These are phyloP conservation scores for Mucor sp. DNA, from an alignment of 371 early-diverging fungal genomes.

Conservation along the genomic window DNA sequence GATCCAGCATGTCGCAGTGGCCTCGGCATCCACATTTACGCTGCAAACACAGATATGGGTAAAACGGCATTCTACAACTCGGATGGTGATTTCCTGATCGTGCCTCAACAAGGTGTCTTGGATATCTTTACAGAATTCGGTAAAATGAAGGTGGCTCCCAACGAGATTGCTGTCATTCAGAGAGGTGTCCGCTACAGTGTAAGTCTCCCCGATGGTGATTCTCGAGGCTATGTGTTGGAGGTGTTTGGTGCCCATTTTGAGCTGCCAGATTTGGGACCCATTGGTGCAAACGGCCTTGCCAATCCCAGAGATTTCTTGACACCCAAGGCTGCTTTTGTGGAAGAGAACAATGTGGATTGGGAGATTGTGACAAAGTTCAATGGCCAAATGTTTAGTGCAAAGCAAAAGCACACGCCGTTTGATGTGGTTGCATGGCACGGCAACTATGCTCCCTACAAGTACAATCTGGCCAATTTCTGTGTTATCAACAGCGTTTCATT, in stretches of 20 bases:
- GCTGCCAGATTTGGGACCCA: slow-evolving; percentile 95
- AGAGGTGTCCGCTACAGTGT: slow-evolving; percentile 90
- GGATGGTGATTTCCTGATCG: slow-evolving; percentile 94
- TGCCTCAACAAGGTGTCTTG: slow-evolving; percentile 92
- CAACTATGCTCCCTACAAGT: slow-evolving; percentile 96
- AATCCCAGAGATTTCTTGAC: slow-evolving; percentile 93
- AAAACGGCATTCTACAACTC: slow-evolving; percentile 82
- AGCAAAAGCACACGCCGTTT: slow-evolving; percentile 87
- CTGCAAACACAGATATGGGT: slow-evolving; percentile 78
- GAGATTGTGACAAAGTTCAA: slow-evolving; percentile 83
- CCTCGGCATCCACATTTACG: slow-evolving; percentile 85
- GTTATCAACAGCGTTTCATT: slow-evolving; percentile 88
- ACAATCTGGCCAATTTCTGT: slow-evolving; percentile 84
- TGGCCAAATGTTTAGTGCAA: slow-evolving; percentile 72
- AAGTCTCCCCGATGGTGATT: slow-evolving; percentile 77
- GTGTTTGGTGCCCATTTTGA: slow-evolving; percentile 89
- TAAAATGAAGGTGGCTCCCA: slow-evolving; percentile 78
- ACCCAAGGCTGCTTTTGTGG: slow-evolving; percentile 82
- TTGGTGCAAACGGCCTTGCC: slow-evolving; percentile 96
- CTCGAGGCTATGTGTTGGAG: slow-evolving; percentile 92
- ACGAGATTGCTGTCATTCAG: slow-evolving; percentile 94
- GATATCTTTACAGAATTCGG: slow-evolving; percentile 95
- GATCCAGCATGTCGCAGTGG: slow-evolving; percentile 80
- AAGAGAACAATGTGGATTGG: slow-evolving; percentile 60
- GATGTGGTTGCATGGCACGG: slow-evolving; percentile 99